Base-by-base conservation (phyloP, 768 basidiomycete genomes). In the Hericium alpestre region DNA sequence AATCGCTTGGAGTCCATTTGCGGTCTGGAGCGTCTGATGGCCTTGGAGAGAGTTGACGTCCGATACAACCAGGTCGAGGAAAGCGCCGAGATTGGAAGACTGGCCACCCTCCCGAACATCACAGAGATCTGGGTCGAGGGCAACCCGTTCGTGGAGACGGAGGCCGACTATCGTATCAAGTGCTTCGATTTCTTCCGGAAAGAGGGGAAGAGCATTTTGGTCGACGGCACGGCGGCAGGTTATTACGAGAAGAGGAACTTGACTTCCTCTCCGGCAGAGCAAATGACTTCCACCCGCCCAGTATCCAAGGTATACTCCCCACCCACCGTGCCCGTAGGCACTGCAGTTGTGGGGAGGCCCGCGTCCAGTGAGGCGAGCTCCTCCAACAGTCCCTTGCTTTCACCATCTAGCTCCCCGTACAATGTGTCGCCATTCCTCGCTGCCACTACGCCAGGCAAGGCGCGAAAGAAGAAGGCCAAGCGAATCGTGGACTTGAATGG, bases 1-100 rank as follows among this genome's bases (percentile, higher is more conserved):
- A 98, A 98, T 66, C 83, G 95, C 4, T 81, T 97, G 53, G 92
- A 95, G 65, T 93, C 91, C n/a, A 81, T 98, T 55, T 93, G 92
- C 59, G 95, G 95, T 16, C 78, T 98, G 7, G 95, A 98, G 69
- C 83, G 93, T n/a, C 77, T 97, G 0, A 73, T 79, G 56, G 87
- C 83, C 2, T 79, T 98, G 11, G 86, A 94, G 66, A 80, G 89
- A 38, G 77, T 96, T 27, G 94, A 98, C 69, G 73, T 97, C 15
- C 80, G 92, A 6, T 68, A 75, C 55, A 97, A 98, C 62, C 72
- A 80, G 54, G 72, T 98, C 38, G 82, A 86, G 51, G 95, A 97
- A 62, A 81, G 80, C 50, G 83, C 82, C 10, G 95, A 98, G 69
- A 75, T 98, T 9, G 88, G 91, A 8, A 76, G 95, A 32, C 73